A percentile compares a stretch with the other conserved stretches of the same genome.
phyloP scores from a whole-genome alignment of 495 filamentous ascomycete genomes.

The Lasiosphaeriaceae sp. region DNA sequence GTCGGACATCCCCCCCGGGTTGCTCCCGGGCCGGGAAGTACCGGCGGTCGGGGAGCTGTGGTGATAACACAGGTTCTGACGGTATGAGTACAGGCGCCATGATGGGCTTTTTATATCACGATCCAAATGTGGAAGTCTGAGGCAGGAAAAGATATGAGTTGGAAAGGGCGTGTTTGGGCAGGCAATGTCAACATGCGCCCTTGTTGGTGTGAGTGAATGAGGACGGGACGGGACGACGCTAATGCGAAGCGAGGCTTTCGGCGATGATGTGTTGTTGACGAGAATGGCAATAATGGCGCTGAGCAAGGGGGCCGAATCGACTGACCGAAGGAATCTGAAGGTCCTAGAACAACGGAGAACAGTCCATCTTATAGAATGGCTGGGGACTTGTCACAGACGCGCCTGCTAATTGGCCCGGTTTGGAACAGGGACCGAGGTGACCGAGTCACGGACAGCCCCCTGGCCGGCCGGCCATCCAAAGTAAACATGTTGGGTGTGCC shows the following conservation, averaged over 20 bases:
- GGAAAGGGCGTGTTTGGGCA: not conserved
- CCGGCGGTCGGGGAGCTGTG: not conserved
- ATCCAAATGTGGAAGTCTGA: not conserved
- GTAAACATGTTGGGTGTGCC: too few species aligned
- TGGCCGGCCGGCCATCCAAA: not conserved
- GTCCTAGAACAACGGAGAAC: not conserved
- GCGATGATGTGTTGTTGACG: too few species aligned
- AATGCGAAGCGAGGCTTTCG: too few species aligned
- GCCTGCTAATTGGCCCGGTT: not conserved
- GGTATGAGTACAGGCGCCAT: not conserved
- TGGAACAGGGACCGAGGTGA: not conserved
- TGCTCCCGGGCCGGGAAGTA: not conserved
- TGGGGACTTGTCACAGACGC: not conserved
- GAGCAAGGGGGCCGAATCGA: not conserved
- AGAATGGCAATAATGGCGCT: too few species aligned
- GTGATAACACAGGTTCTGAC: not conserved
- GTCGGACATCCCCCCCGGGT: not conserved
- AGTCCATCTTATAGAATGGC: not conserved
- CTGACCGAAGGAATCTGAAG: not conserved
- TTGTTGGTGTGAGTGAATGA: too few species aligned
- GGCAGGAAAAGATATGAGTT: not conserved
- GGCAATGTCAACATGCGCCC: not conserved
- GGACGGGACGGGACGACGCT: too few species aligned
- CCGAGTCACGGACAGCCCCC: not conserved
- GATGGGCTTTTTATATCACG: not conserved